Base-by-base conservation (phyloP, 2,329 filamentous ascomycete species). In the Fusarium euwallaceae region DNA sequence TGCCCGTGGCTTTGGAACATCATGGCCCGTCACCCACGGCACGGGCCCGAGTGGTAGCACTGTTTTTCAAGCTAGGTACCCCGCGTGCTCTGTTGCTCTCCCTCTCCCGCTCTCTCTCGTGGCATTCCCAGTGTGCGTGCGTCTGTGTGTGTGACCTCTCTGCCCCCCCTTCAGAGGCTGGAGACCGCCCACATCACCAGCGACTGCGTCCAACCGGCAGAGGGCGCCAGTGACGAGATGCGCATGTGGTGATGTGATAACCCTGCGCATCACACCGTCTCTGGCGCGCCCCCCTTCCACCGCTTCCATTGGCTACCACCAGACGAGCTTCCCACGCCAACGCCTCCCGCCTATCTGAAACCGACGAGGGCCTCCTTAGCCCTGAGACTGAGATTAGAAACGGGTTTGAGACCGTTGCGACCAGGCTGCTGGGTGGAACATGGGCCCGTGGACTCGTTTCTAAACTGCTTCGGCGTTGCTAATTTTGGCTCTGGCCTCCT, bases 181-280 rank as follows among this genome's bases (percentile, higher is more conserved):
- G 48, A 53, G 51, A 43, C 61, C 55, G 61, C 63, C 73, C 71
- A 67, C 72, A 64, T 70, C 69, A 56, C 36, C 56, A 45, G 58
- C 60, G 56, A 65, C 72, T 76, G 48, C 58, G 55, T 65, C 67
- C 73, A 76, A 69, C 69, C 73, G 60, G 69, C 72, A 61, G 64
- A 73, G 67, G 72, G 67, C 76, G 76, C 77, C 71, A 79, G 77
- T 79, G 76, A 79, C 70, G 60, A 77, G 73, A 76, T 76, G 68
- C 73, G 76, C 75, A 79, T 77, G 75, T 74, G 71, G 73, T 77
- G 76, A 75, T 78, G 77, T 79, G 77, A 79, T 67, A 75, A 70
- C 71, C 74, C 73, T 79, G 66, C 61, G 63, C 77, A 71, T 79
- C 77, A 79, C 77, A 79, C 73, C 77, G 77, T 79, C 74, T 76